Percentiles rank a stretch among this genome's conserved stretches.
Conservation (phyloP, 768 basidiomycete species). For the Mycena floridula region DNA sequence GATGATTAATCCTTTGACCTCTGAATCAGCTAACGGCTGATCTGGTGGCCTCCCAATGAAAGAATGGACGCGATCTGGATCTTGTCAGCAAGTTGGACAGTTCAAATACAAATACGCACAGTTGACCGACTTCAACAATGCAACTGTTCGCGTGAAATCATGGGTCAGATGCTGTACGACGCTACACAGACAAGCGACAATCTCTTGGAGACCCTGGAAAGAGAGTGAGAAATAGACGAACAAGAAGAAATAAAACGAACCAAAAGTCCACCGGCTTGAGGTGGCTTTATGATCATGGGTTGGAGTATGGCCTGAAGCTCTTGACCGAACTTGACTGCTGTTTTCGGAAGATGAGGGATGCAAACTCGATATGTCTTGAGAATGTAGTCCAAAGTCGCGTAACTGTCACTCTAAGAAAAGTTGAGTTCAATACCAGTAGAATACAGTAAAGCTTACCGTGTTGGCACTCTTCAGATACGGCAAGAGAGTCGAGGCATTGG, state of each 20-base stretch:
- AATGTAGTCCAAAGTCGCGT: conserved; percentile 77
- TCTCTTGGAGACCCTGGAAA: conserved; percentile 77
- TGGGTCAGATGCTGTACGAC: conserved; percentile 83
- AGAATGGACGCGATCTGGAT: conserved; percentile 58
- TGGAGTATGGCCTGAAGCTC: conserved; percentile 78
- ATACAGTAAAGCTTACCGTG: conserved; percentile 43
- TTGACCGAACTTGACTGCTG: conserved; percentile 80
- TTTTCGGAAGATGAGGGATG: conserved; percentile 86
- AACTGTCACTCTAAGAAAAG: conserved; percentile 64
- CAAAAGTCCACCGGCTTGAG: conserved; percentile 56
- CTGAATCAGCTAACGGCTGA: conserved; percentile 37
- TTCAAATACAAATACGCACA: conserved; percentile 33
- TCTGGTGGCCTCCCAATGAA: conserved; percentile 37
- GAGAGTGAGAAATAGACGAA: not conserved
- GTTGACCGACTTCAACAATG: conserved; percentile 81
- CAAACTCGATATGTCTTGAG: conserved; percentile 83
- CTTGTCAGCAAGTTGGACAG: not conserved
- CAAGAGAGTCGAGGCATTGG: conserved; percentile 78
- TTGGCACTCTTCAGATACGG: conserved; percentile 85
- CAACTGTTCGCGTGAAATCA: conserved; percentile 73
- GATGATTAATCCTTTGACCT: conserved; percentile 53
- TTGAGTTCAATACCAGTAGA: conserved; percentile 1
- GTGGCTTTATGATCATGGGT: conserved; percentile 89
- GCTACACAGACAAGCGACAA: conserved; percentile 86
- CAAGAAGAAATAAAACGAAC: conserved; percentile 30